Evolutionary conservation across 371 early-diverging fungal genomes (phyloP), one percentile per base, ranked within the genome.

Genomic region (Rhizomucor pusillus): DNA sequence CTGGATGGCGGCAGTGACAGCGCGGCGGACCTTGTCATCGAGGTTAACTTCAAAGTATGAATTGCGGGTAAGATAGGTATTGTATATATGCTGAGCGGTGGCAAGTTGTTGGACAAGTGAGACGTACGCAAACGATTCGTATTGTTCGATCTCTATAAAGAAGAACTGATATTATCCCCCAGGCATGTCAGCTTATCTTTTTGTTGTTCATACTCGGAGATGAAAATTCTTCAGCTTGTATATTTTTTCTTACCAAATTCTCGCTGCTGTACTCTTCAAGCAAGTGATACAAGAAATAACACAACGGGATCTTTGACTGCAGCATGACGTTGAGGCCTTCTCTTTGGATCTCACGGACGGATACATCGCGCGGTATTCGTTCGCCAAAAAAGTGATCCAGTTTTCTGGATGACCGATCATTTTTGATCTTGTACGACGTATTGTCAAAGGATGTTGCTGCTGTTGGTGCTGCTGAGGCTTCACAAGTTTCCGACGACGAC

Each of bases 91-190:
- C 43, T 76, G 66, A 1, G 84, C 84, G 11, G 75, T 79, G 3
- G 65, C 72, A 9, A 75, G 50, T 57, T 82, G 79, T 41, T 79
- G 74, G 12, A 51, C 44, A 19, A 52, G 22, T 0, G 67, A 66
- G 11, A 50, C 24, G 55, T 79, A 83, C 0, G 56, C 54, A 33
- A 65, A 66, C 1, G 73, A 60, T 54, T 80, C 79, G 50, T 73
- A 82, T 49, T 80, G 84, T 34, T 81, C 83, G 11, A 84, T 63
- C 50, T 84, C 83, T 24, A 84, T 71, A 56, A 73, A 79, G 45
- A 84, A 84, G 33, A 84, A 84, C 77, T 77, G 53, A 18, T 20
- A 2, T n/a, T 48, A 14, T 20, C 37, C 20, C 44, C n/a, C 20
- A 54, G 43, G 24, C 29, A 13, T 37, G 49, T 34, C 19, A 54